Evolutionary conservation across 2,329 filamentous ascomycete species (phyloP), one percentile per base, ranked within the genome.

Genomic region (Talaromyces verruculosus): DNA sequence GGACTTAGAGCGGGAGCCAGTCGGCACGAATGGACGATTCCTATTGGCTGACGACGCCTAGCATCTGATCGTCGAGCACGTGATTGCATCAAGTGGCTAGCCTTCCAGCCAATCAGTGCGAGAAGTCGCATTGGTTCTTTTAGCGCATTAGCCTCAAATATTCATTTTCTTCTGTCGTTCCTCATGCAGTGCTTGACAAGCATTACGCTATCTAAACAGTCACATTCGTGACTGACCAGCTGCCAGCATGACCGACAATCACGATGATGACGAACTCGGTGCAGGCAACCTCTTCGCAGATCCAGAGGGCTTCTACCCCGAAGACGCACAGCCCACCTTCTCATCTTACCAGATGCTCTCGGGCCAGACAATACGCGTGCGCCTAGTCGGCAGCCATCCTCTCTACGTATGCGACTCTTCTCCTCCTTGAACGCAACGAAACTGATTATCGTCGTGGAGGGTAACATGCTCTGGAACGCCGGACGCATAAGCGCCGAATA

Each of bases 391-490:
- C 67, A 89, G 91, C 78, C 94, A 91, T 81, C 91, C 93, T 28
- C 86, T 96, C 15, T 96, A 96, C 87, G 87, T 89, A 85, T 79
- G 80, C 65, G 71, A 66, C 61, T 59, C 17, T 17, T n/a, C 57
- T 41, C 57, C 17, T 19, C 7, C 5, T 22, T 22, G 2, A 13
- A 11, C 22, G 19, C n/a, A 55, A 2, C 8, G 2, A 17, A 37
- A 57, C 58, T 67, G 59, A 71, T 72, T 72, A n/a, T 57, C 49
- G 63, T 61, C 67, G 66, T 68, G 68, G 72, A 87, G 87, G 93
- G 92, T 17, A 92, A 97, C 78, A 85, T 91, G 69, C 85, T 97
- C 35, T 98, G 94, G 94, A 96, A 97, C 77, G 93, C 92, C 67
- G 89, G 90, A 67, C 89, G 91, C 68, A 87, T 91, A 45, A 85